These are phyloP conservation scores for Diutina mesorugosa DNA, from an alignment of 1,139 yeast genomes.

Conservation along the genomic window DNA sequence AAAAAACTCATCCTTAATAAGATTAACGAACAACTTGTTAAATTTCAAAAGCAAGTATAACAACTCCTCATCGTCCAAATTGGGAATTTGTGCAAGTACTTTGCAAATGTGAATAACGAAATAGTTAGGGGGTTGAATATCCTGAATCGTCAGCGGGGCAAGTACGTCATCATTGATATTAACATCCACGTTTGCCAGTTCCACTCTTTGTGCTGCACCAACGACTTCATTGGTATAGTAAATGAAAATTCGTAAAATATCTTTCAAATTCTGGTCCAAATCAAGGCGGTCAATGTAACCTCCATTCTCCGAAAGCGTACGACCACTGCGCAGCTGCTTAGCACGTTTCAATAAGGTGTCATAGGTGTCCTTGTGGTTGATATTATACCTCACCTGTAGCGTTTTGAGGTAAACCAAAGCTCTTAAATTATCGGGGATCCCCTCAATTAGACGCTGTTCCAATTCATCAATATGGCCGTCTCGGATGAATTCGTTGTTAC, in stretches of 20 bases:
- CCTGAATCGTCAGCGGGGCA: neutral
- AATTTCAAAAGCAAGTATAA: conserved; percentile 23
- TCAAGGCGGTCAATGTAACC: conserved; percentile 12
- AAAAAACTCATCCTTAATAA: conserved; percentile 23
- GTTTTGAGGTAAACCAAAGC: conserved; percentile 20
- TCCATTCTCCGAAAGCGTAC: conserved; percentile 4
- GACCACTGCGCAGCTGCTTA: conserved; percentile 4
- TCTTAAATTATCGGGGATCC: conserved; percentile 21
- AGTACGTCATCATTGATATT: neutral
- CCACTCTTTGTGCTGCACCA: neutral
- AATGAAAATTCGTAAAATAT: conserved; percentile 20
- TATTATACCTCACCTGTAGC: conserved; percentile 18
- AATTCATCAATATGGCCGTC: conserved; percentile 11
- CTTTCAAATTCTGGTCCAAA: conserved; percentile 12
- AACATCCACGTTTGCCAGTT: neutral
- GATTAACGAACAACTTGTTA: conserved; percentile 15
- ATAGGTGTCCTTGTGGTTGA: conserved; percentile 18
- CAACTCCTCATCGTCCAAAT: conserved; percentile 16
- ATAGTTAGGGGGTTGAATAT: conserved; percentile 11
- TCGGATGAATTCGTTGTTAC: conserved; percentile 11
- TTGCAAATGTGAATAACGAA: conserved; percentile 12
- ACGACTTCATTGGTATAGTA: conserved; percentile 20
- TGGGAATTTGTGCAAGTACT: conserved; percentile 11
- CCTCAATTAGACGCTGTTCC: conserved; percentile 16
- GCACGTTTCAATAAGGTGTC: conserved; percentile 20